Percentiles rank a stretch among this genome's conserved stretches.
Evolutionary conservation across 192 early-diverging fungal species (phyloP).

Genomic region (Linnemannia elongata): DNA sequence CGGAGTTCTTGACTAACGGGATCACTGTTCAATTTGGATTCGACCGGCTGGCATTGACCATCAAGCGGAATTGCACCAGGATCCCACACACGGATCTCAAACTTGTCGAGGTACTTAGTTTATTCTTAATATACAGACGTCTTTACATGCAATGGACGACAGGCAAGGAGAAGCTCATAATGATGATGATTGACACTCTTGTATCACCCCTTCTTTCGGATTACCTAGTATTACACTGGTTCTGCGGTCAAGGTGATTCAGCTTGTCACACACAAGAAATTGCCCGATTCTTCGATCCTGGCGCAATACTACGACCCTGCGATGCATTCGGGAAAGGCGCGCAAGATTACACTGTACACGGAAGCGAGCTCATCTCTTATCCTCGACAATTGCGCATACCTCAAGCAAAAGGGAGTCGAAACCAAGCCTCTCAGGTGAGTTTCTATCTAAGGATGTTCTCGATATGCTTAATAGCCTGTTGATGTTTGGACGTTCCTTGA

Average conservation of each 20-base stretch:
- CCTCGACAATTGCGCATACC: conserved; percentile 15
- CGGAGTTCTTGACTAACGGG: conserved; percentile 21
- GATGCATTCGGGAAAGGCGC: conserved; percentile 13
- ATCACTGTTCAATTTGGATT: conserved; percentile 36
- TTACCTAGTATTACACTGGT: conserved; percentile 37
- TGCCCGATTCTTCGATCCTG: conserved; percentile 31
- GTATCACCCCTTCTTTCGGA: no score
- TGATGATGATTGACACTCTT: no score
- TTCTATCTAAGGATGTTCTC: background rate
- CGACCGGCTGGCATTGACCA: conserved; percentile 31
- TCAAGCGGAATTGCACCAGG: conserved; percentile 30
- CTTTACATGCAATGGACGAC: no score
- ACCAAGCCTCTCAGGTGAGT: conserved; percentile 34
- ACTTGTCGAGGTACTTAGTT: conserved; percentile 28
- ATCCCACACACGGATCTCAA: conserved; percentile 29
- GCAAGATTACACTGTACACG: conserved; percentile 29
- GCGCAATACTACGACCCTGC: conserved; percentile 25
- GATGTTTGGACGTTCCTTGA: background rate
- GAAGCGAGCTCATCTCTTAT: conserved; percentile 25
- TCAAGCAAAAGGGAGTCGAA: conserved; percentile 40
- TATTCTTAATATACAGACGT: background rate
- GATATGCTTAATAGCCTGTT: background rate
- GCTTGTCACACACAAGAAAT: conserved; percentile 15
- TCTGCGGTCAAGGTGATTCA: conserved; percentile 29
- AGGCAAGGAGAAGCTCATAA: no score